Evolutionary conservation across 805 yeast genomes (phyloP).

Genomic region (Nakazawaea wyomingensis): DNA sequence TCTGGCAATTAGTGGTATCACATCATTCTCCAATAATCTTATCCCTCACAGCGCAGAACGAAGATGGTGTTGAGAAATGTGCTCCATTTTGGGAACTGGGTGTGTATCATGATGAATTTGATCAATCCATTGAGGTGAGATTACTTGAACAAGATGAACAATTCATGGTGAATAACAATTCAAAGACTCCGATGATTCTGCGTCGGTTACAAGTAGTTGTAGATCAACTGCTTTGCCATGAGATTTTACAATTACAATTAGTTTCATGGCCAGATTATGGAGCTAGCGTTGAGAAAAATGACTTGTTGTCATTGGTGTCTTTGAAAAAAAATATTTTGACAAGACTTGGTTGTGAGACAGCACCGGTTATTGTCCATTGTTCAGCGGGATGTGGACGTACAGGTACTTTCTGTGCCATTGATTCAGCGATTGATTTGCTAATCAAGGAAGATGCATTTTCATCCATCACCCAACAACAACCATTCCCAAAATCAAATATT

Average conservation of each 20-base stretch:
- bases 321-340: slow-evolving; percentile 26
- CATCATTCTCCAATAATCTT: slow-evolving; percentile 62
- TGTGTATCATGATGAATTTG: slow-evolving; percentile 31
- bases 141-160: slow-evolving; percentile 21
- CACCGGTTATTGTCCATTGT: slow-evolving; percentile 77
- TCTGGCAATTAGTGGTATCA: slow-evolving; percentile 73
- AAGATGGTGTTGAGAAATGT: slow-evolving; percentile 78
- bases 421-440: slow-evolving; percentile 45
- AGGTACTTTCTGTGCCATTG: slow-evolving; percentile 79
- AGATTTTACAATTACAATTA: slow-evolving; percentile 70
- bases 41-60: slow-evolving; percentile 70
- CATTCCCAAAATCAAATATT: not conserved
- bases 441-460: too few species aligned
- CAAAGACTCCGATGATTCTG: slow-evolving; percentile 22
- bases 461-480: too few species aligned
- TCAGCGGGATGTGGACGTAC: slow-evolving; percentile 98
- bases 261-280: slow-evolving; percentile 83
- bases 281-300: slow-evolving; percentile 48
- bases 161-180: slow-evolving; percentile 20
- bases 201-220: slow-evolving; percentile 42
- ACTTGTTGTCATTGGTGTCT: slow-evolving; percentile 49
- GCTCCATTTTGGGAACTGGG: slow-evolving; percentile 76
- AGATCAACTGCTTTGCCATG: slow-evolving; percentile 29
- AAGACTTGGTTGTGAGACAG: slow-evolving; percentile 11
- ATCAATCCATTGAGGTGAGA: slow-evolving; percentile 20